These are phyloP conservation scores for Hanseniaspora occidentalis DNA, from an alignment of 805 yeast genomes.

Conservation along the genomic window DNA sequence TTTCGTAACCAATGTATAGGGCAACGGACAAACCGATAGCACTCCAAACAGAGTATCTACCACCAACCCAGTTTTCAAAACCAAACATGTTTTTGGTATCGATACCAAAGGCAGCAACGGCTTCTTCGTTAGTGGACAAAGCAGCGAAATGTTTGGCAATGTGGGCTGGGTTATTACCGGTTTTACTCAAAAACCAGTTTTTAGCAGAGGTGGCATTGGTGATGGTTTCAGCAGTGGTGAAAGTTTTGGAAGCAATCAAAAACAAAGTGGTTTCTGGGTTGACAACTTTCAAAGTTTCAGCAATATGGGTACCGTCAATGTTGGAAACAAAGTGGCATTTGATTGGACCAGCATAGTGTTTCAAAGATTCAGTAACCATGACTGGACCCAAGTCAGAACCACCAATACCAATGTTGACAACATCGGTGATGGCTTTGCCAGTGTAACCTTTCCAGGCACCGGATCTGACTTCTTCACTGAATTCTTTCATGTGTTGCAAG, in stretches of 20 bases:
- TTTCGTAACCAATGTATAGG: slow-evolving; percentile 87
- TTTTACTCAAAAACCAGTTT: slow-evolving; percentile 75
- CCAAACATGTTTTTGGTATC: slow-evolving; percentile 98
- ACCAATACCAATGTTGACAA: slow-evolving; percentile 97
- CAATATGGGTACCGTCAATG: slow-evolving; percentile 96
- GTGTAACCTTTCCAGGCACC: slow-evolving; percentile 97
- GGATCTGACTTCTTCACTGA: slow-evolving; percentile 77
- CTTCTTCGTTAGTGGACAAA: slow-evolving; percentile 81
- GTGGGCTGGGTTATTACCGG: slow-evolving; percentile 47
- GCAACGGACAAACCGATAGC: slow-evolving; percentile 96
- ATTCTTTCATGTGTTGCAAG: slow-evolving; percentile 91
- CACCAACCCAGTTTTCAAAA: slow-evolving; percentile 98
- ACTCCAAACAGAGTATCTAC: slow-evolving; percentile 99
- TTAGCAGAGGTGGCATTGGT: slow-evolving; percentile 95
- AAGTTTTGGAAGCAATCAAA: slow-evolving; percentile 91
- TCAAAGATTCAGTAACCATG: slow-evolving; percentile 97
- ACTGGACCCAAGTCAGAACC: slow-evolving; percentile 99
- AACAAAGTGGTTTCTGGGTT: slow-evolving; percentile 88
- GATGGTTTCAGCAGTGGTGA: slow-evolving; percentile 96
- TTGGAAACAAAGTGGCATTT: slow-evolving; percentile 81
- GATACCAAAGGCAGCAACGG: slow-evolving; percentile 90
- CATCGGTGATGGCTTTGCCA: slow-evolving; percentile 84
- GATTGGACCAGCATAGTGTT: slow-evolving; percentile 70
- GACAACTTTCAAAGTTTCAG: slow-evolving; percentile 69
- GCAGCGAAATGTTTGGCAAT: slow-evolving; percentile 98